Conservation (phyloP, 495 filamentous ascomycete species). For the Xylaria castorea region DNA sequence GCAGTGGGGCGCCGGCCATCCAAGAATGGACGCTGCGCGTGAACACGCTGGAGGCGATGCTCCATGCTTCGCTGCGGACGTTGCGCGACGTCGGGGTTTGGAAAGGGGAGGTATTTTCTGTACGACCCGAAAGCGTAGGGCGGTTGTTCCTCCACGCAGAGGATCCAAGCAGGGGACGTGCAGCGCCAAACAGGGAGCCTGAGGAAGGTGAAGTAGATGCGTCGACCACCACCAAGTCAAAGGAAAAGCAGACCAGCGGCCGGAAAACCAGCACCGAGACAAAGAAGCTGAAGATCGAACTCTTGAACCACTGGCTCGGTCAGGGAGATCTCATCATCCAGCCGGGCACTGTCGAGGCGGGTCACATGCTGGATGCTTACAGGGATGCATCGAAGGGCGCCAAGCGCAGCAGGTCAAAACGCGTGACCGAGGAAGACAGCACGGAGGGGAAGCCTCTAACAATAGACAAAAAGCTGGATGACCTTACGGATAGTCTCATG, state of each 20-base stretch:
- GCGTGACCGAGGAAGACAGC: slow-evolving; percentile 36
- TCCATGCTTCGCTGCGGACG: slow-evolving; percentile 76
- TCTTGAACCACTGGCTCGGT: slow-evolving; percentile 64
- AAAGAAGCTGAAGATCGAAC: slow-evolving; percentile 70
- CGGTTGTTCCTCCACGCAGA: slow-evolving; percentile 61
- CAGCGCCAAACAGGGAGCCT: not conserved
- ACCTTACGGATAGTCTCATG: slow-evolving; percentile 87
- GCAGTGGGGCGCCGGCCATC: slow-evolving; percentile 65
- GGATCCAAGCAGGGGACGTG: slow-evolving; percentile 36
- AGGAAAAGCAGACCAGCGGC: slow-evolving; percentile 8
- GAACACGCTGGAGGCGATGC: slow-evolving; percentile 88
- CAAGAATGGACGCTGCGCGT: slow-evolving; percentile 91
- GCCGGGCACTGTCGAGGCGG: slow-evolving; percentile 44
- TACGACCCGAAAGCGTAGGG: slow-evolving; percentile 50
- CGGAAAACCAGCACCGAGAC: slow-evolving; percentile 43
- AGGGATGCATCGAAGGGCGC: not conserved
- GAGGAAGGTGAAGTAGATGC: slow-evolving; percentile 8
- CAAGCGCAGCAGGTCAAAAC: slow-evolving; percentile 24
- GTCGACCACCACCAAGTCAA: slow-evolving; percentile 1
- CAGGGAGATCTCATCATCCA: slow-evolving; percentile 38
- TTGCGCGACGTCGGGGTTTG: slow-evolving; percentile 53
- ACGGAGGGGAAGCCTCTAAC: slow-evolving; percentile 30
- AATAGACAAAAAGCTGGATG: slow-evolving; percentile 74
- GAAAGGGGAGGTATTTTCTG: slow-evolving; percentile 44
- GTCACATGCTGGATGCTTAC: slow-evolving; percentile 47